Conservation (phyloP, 768 basidiomycete species). For the Podaxis rugospora region DNA sequence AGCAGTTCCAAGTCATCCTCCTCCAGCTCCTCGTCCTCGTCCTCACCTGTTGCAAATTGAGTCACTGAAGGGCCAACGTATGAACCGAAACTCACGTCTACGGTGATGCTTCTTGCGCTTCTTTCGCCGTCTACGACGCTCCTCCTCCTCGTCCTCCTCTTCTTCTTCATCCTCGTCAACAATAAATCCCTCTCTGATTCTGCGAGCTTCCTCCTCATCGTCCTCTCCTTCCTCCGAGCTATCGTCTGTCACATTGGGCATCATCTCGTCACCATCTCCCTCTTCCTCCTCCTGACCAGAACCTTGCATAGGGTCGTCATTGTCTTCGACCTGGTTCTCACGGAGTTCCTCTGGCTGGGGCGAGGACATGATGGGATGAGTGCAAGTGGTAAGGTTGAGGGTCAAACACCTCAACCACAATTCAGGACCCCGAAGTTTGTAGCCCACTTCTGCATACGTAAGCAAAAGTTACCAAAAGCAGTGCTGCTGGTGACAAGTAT, state of each 20-base stretch:
- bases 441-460: slow-evolving; percentile 12
- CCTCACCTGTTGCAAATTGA: slow-evolving; percentile 25
- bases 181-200: slow-evolving; percentile 86
- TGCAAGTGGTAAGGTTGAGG: slow-evolving; percentile 12
- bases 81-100: slow-evolving; percentile 32
- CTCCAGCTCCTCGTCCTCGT: slow-evolving; percentile 70
- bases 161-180: slow-evolving; percentile 88
- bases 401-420: slow-evolving; percentile 10
- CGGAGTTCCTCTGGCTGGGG: slow-evolving; percentile 34
- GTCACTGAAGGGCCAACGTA: slow-evolving; percentile 6
- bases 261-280: slow-evolving; percentile 53
- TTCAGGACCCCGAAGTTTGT: slow-evolving; percentile 13
- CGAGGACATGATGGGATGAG: slow-evolving; percentile 48
- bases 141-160: slow-evolving; percentile 67
- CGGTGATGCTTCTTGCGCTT: slow-evolving; percentile 65
- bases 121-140: slow-evolving; percentile 56
- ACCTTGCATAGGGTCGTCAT: slow-evolving; percentile 61
- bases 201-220: slow-evolving; percentile 81
- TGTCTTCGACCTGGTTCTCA: slow-evolving; percentile 26
- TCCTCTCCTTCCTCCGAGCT: slow-evolving; percentile 90
- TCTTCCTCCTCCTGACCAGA: slow-evolving; percentile 52
- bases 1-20: slow-evolving; percentile 90
- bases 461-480: slow-evolving; percentile 10
- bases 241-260: slow-evolving; percentile 61
- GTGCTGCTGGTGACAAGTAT: not conserved